A percentile compares a stretch with the other conserved stretches of the same genome.
Evolutionary conservation across 805 yeast species (phyloP).

Genomic region (Wickerhamiella cacticola): DNA sequence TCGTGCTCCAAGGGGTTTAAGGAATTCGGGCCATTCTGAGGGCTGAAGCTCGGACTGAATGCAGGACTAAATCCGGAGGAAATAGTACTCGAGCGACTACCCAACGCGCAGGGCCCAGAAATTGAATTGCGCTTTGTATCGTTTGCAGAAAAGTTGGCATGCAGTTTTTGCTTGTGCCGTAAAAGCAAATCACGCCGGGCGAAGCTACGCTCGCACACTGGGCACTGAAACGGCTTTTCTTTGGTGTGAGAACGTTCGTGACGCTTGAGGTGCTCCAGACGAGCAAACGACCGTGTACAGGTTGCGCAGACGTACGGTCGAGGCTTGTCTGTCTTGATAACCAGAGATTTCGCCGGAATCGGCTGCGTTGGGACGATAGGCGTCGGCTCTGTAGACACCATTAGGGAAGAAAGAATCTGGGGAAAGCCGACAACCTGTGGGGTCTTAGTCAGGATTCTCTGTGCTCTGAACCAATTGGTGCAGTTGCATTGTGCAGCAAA

Average conservation of each 20-base stretch:
- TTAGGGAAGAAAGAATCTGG: slow-evolving; percentile 8
- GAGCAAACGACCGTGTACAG: slow-evolving; percentile 91
- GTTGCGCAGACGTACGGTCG: slow-evolving; percentile 83
- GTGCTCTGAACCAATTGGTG: not conserved
- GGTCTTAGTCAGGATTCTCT: not conserved
- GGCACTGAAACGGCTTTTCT: slow-evolving; percentile 93
- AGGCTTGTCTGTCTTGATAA: slow-evolving; percentile 83
- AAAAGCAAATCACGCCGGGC: slow-evolving; percentile 65
- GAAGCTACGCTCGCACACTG: slow-evolving; percentile 90
- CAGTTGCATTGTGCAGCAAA: not conserved
- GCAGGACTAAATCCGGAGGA: not conserved
- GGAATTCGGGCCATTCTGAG: not conserved
- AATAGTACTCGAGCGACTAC: not conserved
- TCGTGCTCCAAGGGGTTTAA: slow-evolving; percentile 21
- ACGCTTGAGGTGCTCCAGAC: slow-evolving; percentile 85
- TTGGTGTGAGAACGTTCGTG: slow-evolving; percentile 92
- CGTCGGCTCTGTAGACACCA: slow-evolving; percentile 11
- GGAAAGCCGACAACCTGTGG: slow-evolving; percentile 6
- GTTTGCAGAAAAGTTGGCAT: slow-evolving; percentile 27
- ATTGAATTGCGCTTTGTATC: slow-evolving; percentile 11
- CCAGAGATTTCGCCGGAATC: slow-evolving; percentile 73
- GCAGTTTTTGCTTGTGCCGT: slow-evolving; percentile 91
- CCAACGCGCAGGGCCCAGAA: slow-evolving; percentile 5
- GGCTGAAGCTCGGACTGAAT: slow-evolving; percentile 4
- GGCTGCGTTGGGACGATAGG: slow-evolving; percentile 37